Conservation (phyloP, 2,329 filamentous ascomycete species). For the Fusarium succisae region DNA sequence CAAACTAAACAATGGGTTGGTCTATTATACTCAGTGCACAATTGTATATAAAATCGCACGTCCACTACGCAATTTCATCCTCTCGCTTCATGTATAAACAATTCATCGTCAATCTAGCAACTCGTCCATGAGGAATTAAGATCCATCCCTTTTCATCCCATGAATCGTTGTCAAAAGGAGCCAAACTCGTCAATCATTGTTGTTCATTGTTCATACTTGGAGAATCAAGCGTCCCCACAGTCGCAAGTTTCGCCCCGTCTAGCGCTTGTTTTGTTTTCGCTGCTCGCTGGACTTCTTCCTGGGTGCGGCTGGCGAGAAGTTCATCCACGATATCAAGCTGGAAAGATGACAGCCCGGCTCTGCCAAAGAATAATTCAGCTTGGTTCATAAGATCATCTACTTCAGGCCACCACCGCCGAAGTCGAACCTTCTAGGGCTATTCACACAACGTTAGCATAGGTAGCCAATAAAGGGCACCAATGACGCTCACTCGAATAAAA, state of each 20-base stretch:
- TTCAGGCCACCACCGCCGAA: conserved; percentile 33
- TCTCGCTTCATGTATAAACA: background rate
- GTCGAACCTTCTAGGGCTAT: conserved; percentile 39
- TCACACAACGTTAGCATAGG: background rate
- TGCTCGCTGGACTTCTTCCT: conserved; percentile 18
- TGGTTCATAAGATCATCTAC: conserved; percentile 21
- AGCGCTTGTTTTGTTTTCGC: conserved; percentile 3
- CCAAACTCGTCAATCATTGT: no score
- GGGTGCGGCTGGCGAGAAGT: conserved; percentile 22
- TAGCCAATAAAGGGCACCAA: background rate
- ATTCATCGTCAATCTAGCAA: background rate
- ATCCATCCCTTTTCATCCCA: background rate
- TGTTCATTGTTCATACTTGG: background rate
- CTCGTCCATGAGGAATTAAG: background rate
- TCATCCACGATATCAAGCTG: conserved; percentile 34
- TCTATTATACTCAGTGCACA: background rate
- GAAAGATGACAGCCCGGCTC: conserved; percentile 17
- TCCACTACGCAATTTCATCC: background rate
- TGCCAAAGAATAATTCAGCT: background rate
- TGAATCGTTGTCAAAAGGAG: background rate
- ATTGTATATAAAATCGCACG: background rate
- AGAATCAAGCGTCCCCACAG: background rate
- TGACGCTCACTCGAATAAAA: conserved; percentile 35
- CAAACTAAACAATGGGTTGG: background rate
- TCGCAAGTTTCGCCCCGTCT: conserved; percentile 1